Base-by-base conservation (phyloP, 805 yeast genomes). In the Lachancea nothofagi region DNA sequence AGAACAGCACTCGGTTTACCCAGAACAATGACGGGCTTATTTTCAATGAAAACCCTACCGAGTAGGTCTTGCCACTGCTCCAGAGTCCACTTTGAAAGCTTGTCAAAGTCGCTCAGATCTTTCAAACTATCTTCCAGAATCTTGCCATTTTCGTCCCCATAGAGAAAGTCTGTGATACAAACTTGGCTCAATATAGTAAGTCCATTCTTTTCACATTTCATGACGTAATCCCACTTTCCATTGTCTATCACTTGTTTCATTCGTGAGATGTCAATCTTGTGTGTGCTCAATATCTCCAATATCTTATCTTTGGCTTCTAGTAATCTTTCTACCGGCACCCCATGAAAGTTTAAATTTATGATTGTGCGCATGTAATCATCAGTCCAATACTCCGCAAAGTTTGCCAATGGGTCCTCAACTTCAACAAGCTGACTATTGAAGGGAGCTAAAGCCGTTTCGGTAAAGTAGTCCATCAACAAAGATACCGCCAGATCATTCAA, bases 361-460 rank as follows among this genome's bases (percentile, higher is more conserved):
- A 76, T 77, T 0, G 83, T 73, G 44, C 74, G 69, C 38, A 75
- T 60, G 55, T 72, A 89, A 54, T 85, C 90, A 47, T 86, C 94
- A 1, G 90, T 80, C 53, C 78, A 76, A 48, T 71, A 79, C 21
- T 72, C 78, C 4, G 83, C 69, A 22, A 78, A 78, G 10, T 86
- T 79, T 1, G 96, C 90, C 37, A 78, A 62, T 1, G 97, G 96
- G 34, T 84, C 77, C 20, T 78, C 85, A 34, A 83, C 74, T 54
- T 90, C 97, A 17, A 89, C 85, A 45, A 93, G 69, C 42, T 72
- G 61, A 51, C 76, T 77, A 47, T 77, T 77, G 44, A 93, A 72
- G 19, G 87, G 69, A 2, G 97, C 83, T 32, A 86, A 76, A 0
- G 95, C 78, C 2, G 83, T 75, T 35, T 79, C 83, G 4, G 94